Evolutionary conservation across 108 stramenopile species (phyloP), one percentile per base, ranked within the genome.

Genomic region (Parietichytrium sp.): DNA sequence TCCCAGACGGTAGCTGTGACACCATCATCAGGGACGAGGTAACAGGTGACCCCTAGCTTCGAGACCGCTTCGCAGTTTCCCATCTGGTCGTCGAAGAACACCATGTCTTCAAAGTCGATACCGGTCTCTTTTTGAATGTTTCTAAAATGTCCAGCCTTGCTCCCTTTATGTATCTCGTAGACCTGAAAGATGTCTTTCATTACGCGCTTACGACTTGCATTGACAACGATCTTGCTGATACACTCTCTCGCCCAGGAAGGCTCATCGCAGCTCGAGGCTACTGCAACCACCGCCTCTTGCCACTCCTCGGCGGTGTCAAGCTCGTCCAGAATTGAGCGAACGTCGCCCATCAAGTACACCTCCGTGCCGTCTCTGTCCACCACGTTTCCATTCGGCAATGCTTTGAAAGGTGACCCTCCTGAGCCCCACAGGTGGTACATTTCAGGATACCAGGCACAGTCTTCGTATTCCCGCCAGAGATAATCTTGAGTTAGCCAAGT

Each of bases 121-220:
- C 48, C 48, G 16, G 79, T 79, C 26, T 79, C 26, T n/a, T 27
- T 3, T 6, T 27, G 13, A 7, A 79, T 49, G 3, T n/a, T 50
- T 10, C 18, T 4, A 27, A 79, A 51, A 16, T 79, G 79, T 27
- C 25, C 50, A 25, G 15, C n/a, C 51, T 79, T 79, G 79, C 50
- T 79, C 30, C 79, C 79, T 30, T 79, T 79, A 30, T 79, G 49
- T n/a, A 79, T 79, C 30, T 79, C 79, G 16, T 26, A 51, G 18
- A 50, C 50, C n/a, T 29, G 25, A 4, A 27, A 10, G 23, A 51
- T 27, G 4, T 26, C 50, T 26, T 50, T 30, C 27, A 79, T 26
- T 38, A 42, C 38, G 33, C 61, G 33, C 42, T 45, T 42, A 0
- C 6, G 10, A 6, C 12, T n/a, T 1, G 33, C 6, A 25, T 72